phyloP scores from a whole-genome alignment of 495 filamentous ascomycete genomes.

The Trichoderma parareesei region DNA sequence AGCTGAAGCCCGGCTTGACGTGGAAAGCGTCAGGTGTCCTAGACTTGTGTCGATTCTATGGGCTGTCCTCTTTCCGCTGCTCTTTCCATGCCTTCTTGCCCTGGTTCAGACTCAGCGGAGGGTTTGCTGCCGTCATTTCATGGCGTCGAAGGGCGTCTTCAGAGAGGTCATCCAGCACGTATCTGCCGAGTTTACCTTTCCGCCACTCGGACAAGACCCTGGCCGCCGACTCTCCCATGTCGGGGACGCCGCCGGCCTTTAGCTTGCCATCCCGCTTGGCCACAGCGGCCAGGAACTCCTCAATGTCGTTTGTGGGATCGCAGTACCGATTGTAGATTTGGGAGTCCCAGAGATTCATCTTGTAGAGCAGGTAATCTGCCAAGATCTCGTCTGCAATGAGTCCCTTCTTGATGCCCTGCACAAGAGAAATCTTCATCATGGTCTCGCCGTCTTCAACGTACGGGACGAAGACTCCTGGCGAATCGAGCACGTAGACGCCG shows the following conservation, averaged over 20 bases:
- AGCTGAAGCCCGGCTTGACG: too few relatives aligned
- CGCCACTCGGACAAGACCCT: slow-evolving; percentile 85
- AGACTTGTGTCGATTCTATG: not conserved
- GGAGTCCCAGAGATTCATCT: slow-evolving; percentile 58
- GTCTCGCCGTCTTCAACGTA: slow-evolving; percentile 75
- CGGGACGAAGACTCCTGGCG: slow-evolving; percentile 81
- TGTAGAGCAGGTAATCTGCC: slow-evolving; percentile 83
- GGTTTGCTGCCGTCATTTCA: slow-evolving; percentile 28
- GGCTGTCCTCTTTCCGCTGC: slow-evolving; percentile 12
- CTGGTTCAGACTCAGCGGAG: slow-evolving; percentile 34
- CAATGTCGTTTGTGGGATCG: slow-evolving; percentile 73
- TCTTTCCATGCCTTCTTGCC: slow-evolving; percentile 37
- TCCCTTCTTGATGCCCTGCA: slow-evolving; percentile 84
- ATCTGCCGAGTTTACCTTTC: slow-evolving; percentile 62
- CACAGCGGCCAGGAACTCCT: slow-evolving; percentile 56
- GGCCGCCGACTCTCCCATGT: slow-evolving; percentile 64
- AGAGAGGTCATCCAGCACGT: slow-evolving; percentile 71
- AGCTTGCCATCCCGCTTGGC: slow-evolving; percentile 69
- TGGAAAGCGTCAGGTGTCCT: not conserved
- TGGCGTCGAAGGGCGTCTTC: slow-evolving; percentile 43
- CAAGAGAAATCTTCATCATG: slow-evolving; percentile 88
- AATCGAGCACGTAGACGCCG: slow-evolving; percentile 44
- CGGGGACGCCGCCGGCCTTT: slow-evolving; percentile 62
- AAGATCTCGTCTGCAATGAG: slow-evolving; percentile 66
- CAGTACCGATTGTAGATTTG: slow-evolving; percentile 54